Evolutionary conservation across 768 basidiomycete genomes (phyloP).

Genomic region (Termitomyces sp.): DNA sequence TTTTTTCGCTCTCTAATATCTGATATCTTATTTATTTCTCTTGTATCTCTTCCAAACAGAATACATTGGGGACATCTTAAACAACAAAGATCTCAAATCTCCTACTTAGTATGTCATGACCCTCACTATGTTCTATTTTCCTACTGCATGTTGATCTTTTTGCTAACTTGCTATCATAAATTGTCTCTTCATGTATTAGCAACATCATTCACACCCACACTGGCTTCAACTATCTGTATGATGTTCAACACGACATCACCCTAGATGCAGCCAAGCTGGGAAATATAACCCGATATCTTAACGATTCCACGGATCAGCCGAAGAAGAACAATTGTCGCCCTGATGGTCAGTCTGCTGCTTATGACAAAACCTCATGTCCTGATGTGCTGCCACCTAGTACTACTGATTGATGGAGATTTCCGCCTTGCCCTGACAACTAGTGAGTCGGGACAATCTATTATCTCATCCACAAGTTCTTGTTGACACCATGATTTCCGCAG

Average conservation of each 20-base stretch:
- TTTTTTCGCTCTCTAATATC: not conserved
- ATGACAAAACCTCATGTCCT: not conserved
- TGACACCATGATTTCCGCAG: not conserved
- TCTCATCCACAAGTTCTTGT: not conserved
- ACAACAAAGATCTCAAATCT: not conserved
- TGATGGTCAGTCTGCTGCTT: too few species aligned
- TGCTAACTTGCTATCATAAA: not conserved
- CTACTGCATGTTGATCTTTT: not conserved
- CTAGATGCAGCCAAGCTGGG: too few species aligned
- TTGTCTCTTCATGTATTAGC: not conserved
- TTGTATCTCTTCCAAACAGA: too few species aligned
- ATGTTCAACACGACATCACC: not conserved
- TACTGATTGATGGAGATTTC: constrained; percentile 3
- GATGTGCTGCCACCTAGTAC: not conserved
- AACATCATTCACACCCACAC: constrained; percentile 5
- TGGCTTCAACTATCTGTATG: constrained; percentile 10
- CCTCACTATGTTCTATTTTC: not conserved
- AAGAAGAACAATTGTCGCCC: too few species aligned
- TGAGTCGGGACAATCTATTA: not conserved
- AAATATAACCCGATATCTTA: too few species aligned
- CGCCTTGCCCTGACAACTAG: not conserved
- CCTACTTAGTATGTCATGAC: not conserved
- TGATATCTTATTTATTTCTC: not conserved
- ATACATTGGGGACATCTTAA: constrained; percentile 21
- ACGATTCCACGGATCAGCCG: too few species aligned